phyloP scores from a whole-genome alignment of 106 monocot species.

The Platanthera guangdongensis region DNA sequence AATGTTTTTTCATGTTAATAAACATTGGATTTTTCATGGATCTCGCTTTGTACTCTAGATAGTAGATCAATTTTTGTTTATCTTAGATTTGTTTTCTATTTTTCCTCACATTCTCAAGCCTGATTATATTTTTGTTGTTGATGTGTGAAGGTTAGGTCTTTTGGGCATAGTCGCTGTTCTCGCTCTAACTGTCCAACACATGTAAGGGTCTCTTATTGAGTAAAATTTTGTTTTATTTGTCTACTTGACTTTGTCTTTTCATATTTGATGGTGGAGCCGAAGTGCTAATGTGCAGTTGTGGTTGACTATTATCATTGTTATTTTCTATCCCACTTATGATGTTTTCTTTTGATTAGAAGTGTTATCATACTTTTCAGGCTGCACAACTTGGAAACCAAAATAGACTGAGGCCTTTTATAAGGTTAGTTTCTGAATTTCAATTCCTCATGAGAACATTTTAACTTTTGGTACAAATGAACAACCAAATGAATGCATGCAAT shows the following conservation, averaged over 20 bases:
- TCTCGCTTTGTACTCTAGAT: no score
- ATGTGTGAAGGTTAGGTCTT: conserved; percentile 22
- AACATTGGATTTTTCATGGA: no score
- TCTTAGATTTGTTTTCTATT: background rate
- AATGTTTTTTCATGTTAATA: no score
- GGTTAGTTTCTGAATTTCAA: background rate
- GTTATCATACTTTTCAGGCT: background rate
- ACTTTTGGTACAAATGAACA: background rate
- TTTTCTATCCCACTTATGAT: no score
- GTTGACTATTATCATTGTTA: background rate
- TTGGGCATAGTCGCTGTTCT: conserved; percentile 21
- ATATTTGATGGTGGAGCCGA: no score
- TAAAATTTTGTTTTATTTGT: background rate
- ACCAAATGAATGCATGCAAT: background rate
- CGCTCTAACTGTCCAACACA: conserved; percentile 26
- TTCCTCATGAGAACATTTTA: background rate
- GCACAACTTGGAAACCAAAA: conserved; percentile 16
- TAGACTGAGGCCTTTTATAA: conserved; percentile 2
- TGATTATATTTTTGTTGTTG: background rate
- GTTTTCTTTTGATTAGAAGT: background rate
- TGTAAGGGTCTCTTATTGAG: conserved; percentile 16
- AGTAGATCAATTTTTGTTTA: background rate
- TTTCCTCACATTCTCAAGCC: background rate
- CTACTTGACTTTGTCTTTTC: no score
- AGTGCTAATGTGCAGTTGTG: no score